Evolutionary conservation across 23 red algal species (phyloP).

Genomic region (Chondrus crispus): DNA sequence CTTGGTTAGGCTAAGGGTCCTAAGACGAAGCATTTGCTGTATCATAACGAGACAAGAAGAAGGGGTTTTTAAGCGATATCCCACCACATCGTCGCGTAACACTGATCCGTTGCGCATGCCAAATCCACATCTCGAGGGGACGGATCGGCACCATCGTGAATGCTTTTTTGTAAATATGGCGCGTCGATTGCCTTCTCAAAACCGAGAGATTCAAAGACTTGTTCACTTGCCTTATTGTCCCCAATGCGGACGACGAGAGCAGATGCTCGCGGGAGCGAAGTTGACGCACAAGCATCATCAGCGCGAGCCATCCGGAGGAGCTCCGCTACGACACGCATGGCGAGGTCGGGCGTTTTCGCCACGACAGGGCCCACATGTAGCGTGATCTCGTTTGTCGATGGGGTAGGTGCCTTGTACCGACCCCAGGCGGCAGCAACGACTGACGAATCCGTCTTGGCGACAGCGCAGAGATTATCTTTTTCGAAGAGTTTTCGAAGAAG

Average conservation of each 20-base stretch:
- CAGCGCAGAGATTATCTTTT: background rate
- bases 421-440: background rate
- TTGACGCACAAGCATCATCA: background rate
- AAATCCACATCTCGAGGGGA: background rate
- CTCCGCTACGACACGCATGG: background rate
- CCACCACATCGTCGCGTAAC: background rate
- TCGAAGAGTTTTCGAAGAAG: background rate
- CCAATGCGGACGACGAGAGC: background rate
- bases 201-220: background rate
- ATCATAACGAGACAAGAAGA: no score
- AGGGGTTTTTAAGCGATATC: background rate
- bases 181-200: background rate
- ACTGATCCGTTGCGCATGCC: background rate
- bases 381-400: background rate
- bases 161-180: background rate
- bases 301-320: background rate
- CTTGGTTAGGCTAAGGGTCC: no score
- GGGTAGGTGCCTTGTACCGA: background rate
- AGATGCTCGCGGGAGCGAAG: no score
- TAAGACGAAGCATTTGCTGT: no score
- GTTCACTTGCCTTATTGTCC: background rate
- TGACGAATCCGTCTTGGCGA: background rate
- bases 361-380: background rate
- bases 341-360: background rate
- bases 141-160: background rate